Evolutionary conservation across 441 rosid genomes (phyloP).

Genomic region (Mallotus repandus): DNA sequence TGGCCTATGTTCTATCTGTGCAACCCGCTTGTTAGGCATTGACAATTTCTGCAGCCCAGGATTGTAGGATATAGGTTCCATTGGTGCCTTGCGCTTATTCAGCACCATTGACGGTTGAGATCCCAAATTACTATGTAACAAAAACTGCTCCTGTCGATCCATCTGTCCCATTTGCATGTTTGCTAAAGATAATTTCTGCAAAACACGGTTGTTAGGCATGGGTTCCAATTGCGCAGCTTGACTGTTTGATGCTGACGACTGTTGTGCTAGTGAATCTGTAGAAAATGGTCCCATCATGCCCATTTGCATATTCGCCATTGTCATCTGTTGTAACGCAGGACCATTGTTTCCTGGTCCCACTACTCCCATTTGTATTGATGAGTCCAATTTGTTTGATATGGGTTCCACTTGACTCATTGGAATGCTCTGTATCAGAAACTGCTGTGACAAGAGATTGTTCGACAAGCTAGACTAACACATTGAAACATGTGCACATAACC

Average conservation of each 20-base stretch:
- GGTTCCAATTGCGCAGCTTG: slow-evolving; percentile 27
- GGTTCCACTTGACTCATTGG: slow-evolving; percentile 48
- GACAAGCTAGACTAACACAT: slow-evolving; percentile 42
- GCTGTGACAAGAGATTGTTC: slow-evolving; percentile 54
- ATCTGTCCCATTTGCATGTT: slow-evolving; percentile 32
- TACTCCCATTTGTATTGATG: slow-evolving; percentile 37
- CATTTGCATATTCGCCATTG: slow-evolving; percentile 38
- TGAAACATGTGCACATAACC: slow-evolving; percentile 19
- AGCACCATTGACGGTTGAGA: slow-evolving; percentile 41
- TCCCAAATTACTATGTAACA: slow-evolving; percentile 33
- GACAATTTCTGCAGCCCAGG: slow-evolving; percentile 32
- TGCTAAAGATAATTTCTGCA: slow-evolving; percentile 31
- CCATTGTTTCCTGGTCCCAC: slow-evolving; percentile 23
- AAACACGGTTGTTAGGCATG: slow-evolving; percentile 19
- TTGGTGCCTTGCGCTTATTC: slow-evolving; percentile 60
- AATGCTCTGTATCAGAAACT: slow-evolving; percentile 34
- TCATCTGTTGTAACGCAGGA: slow-evolving; percentile 27
- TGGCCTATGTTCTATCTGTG: slow-evolving; percentile 61
- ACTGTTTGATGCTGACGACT: slow-evolving; percentile 25
- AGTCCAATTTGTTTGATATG: slow-evolving; percentile 32
- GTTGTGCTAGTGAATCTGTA: slow-evolving; percentile 28
- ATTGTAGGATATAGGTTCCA: slow-evolving; percentile 39
- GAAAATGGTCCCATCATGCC: slow-evolving; percentile 29
- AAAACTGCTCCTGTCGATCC: slow-evolving; percentile 35
- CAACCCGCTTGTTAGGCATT: slow-evolving; percentile 47